A percentile compares a stretch with the other conserved stretches of the same genome.
Conservation (phyloP, 257 asterid genomes). For the Capsicum pubescens region DNA sequence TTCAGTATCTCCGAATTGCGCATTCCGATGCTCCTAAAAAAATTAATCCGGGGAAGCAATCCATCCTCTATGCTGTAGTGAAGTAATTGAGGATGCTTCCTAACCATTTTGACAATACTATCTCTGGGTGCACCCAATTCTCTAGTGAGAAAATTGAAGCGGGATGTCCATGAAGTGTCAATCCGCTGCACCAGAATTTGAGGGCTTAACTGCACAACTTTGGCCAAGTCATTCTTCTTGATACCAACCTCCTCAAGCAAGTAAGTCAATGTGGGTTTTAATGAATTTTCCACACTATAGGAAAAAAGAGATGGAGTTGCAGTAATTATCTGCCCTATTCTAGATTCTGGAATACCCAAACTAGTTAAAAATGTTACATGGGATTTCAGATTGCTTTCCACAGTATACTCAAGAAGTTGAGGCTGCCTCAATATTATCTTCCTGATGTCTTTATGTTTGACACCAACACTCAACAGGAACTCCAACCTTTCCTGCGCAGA, state of each 20-base stretch:
- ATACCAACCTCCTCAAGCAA: slow-evolving; percentile 90
- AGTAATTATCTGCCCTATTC: slow-evolving; percentile 83
- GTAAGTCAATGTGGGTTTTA: slow-evolving; percentile 86
- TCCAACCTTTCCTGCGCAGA: slow-evolving; percentile 83
- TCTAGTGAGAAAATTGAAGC: slow-evolving; percentile 71
- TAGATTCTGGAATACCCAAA: slow-evolving; percentile 84
- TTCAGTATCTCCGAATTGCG: slow-evolving; percentile 71
- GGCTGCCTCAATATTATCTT: slow-evolving; percentile 91
- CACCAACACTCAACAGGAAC: slow-evolving; percentile 79
- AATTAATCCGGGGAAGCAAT: slow-evolving; percentile 76
- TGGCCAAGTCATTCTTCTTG: slow-evolving; percentile 65
- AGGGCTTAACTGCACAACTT: slow-evolving; percentile 95
- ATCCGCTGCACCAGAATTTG: slow-evolving; percentile 96
- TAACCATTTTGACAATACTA: slow-evolving; percentile 90
- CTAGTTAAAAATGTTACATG: slow-evolving; percentile 76
- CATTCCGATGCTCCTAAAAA: slow-evolving; percentile 87
- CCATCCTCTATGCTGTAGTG: slow-evolving; percentile 95
- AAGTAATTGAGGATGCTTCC: slow-evolving; percentile 92
- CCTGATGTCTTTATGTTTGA: slow-evolving; percentile 74
- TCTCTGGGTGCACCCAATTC: slow-evolving; percentile 89
- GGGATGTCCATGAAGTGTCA: slow-evolving; percentile 79
- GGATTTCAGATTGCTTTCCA: slow-evolving; percentile 83
- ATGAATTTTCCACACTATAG: slow-evolving; percentile 87
- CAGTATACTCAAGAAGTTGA: slow-evolving; percentile 82
- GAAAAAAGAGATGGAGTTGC: slow-evolving; percentile 90